Conservation (phyloP, 2,329 filamentous ascomycete genomes). For the Cladosporium austrohemisphaericum region DNA sequence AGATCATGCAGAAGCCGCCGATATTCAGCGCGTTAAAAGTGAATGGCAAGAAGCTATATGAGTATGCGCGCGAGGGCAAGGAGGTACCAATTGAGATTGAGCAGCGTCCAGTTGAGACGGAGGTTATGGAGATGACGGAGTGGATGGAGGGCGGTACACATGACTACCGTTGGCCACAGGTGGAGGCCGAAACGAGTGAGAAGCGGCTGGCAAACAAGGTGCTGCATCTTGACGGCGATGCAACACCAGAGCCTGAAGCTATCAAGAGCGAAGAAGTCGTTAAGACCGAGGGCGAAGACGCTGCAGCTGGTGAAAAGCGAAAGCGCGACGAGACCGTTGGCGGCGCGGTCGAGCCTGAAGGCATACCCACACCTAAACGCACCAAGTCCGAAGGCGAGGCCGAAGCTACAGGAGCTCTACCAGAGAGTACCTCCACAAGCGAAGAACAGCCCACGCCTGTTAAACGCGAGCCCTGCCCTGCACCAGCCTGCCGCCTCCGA, state of each 20-base stretch:
- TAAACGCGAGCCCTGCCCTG: constrained; percentile 25
- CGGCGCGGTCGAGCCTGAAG: constrained; percentile 9
- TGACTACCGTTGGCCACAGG: constrained; percentile 70
- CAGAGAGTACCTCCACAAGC: constrained; percentile 9
- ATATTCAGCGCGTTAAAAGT: constrained; percentile 91
- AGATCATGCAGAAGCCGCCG: constrained; percentile 84
- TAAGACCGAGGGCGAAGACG: constrained; percentile 16
- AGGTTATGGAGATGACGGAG: constrained; percentile 74
- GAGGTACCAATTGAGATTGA: constrained; percentile 82
- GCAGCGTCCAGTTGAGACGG: constrained; percentile 72
- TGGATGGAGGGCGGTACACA: constrained; percentile 81
- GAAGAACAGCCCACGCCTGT: constrained; percentile 10
- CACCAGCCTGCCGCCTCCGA: constrained; percentile 75
- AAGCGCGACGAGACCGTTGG: constrained; percentile 27
- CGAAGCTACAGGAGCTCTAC: constrained; percentile 15
- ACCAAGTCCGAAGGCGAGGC: constrained; percentile 32
- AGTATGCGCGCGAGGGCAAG: constrained; percentile 88
- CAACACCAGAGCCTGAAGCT: constrained; percentile 23
- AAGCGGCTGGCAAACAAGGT: constrained; percentile 71
- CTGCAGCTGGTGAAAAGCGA: constrained; percentile 25
- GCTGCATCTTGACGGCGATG: constrained; percentile 38
- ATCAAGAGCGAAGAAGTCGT: too few relatives aligned
- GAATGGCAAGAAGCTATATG: constrained; percentile 89
- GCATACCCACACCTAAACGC: constrained; percentile 35
- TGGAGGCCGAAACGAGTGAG: constrained; percentile 72